Base-by-base conservation (phyloP, 2,329 filamentous ascomycete genomes). In the Talaromyces albobiverticillius region DNA sequence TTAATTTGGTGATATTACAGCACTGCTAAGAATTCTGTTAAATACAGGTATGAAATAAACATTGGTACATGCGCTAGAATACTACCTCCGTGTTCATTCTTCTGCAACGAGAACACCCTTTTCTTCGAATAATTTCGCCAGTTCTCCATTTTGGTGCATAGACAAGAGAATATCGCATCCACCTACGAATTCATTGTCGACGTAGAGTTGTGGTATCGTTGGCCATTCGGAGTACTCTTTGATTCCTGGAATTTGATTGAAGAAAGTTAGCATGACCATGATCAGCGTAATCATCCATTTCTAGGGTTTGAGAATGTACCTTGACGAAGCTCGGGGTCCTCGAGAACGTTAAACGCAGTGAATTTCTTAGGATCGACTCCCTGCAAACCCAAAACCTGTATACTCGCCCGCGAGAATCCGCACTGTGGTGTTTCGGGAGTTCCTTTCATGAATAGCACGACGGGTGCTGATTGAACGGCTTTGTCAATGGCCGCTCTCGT, bases 151-250 rank as follows among this genome's bases (percentile, higher is more conserved):
- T 76, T 96, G 89, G 77, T 97, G 93, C 94, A 99, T 97, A 2
- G 87, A 88, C 71, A 97, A 87, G 64, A 99, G 74, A 60, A 99
- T 99, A 73, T 99, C 94, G 71, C 92, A 96, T n/a, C 94, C 94
- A 53, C 94, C 94, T 45, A 99, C 80, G 70, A 99, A 99, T 71
- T 99, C 93, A 76, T 93, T 93, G 59, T 95, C 85, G 49, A 99
- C 81, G 74, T 97, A 99, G 16, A 99, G 81, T 74, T 99, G 94
- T 6, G 94, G 94, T 70, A 99, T 97, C 18, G 94, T 99, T 13
- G 94, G 94, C 94, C 94, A 99, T 70, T 97, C 94, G 1, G 92
- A 96, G 79, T 94, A 99, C 76, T 99, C 93, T 77, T 99, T 99
- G 78, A 99, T 96, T 50, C 94, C 93, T 92, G 61, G 22, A 54